A percentile compares a stretch with the other conserved stretches of the same genome.
These are phyloP conservation scores for Pilobolus umbonatus DNA, from an alignment of 192 early-diverging fungal species.

Conservation along the genomic window DNA sequence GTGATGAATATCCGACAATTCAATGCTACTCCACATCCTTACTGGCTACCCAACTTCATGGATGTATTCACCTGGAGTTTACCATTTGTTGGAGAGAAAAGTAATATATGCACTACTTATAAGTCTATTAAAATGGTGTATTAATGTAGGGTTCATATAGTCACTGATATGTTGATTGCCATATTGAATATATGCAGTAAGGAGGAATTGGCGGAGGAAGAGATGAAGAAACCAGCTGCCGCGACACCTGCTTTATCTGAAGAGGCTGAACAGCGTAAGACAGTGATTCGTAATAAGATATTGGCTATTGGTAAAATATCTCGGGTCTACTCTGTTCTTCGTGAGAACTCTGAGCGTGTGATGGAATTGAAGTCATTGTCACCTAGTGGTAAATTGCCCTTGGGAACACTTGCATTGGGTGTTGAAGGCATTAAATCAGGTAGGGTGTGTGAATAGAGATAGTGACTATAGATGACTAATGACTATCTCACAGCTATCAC, in stretches of 20 bases:
- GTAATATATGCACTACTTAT: no score
- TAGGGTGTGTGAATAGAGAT: conserved; percentile 34
- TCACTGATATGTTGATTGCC: conserved; percentile 94
- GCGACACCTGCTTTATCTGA: conserved; percentile 16
- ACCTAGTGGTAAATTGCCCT: conserved; percentile 79
- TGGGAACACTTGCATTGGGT: conserved; percentile 82
- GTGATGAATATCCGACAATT: conserved; percentile 99
- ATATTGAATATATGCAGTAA: conserved; percentile 95
- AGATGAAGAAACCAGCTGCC: conserved; percentile 8
- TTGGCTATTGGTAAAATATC: conserved; percentile 90
- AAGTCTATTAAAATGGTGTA: no score
- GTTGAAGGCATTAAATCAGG: conserved; percentile 88
- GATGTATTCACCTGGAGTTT: conserved; percentile 98
- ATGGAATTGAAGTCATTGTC: conserved; percentile 89
- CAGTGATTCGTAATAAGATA: conserved; percentile 83
- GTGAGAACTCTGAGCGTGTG: conserved; percentile 88
- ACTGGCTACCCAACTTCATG: conserved; percentile 99
- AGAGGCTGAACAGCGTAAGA: conserved; percentile 60
- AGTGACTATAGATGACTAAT: background rate
- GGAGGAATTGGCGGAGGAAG: conserved; percentile 72
- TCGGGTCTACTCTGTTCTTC: conserved; percentile 81
- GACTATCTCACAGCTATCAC: conserved; percentile 60
- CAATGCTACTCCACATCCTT: conserved; percentile 89
- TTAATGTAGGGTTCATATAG: conserved; percentile 30
- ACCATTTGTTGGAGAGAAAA: conserved; percentile 99